phyloP scores from a whole-genome alignment of 169 alveolate species.

The Amoebophrya sp. region DNA sequence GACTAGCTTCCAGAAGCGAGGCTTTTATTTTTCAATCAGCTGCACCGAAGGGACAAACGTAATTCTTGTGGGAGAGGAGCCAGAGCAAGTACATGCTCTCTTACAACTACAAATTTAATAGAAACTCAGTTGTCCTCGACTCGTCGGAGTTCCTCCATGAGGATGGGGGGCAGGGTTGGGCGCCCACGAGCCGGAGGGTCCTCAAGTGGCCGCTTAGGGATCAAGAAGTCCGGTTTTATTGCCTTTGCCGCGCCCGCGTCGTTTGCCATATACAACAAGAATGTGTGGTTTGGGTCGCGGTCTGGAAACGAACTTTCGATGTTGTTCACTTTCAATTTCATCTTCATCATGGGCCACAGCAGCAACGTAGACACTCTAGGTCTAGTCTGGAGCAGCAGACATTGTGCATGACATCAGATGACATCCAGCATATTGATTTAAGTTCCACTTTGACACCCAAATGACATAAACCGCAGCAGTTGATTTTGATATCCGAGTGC shows the following conservation, averaged over 20 bases:
- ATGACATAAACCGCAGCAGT: not conserved
- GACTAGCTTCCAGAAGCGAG: too few relatives aligned
- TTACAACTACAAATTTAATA: too few relatives aligned
- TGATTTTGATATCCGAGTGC: not conserved
- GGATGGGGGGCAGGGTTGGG: not conserved
- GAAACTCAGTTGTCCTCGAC: too few relatives aligned
- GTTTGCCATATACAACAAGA: not conserved
- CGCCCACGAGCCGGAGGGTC: not conserved
- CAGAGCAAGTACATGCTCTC: too few relatives aligned
- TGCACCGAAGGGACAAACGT: too few relatives aligned
- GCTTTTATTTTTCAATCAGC: too few relatives aligned
- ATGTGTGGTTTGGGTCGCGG: not conserved
- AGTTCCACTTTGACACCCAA: not conserved
- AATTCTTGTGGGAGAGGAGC: too few relatives aligned
- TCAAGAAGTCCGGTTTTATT: not conserved
- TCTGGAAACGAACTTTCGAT: not conserved
- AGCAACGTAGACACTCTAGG: not conserved
- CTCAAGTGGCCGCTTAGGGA: not conserved
- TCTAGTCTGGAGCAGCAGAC: not conserved
- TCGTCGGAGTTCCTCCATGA: conserved; percentile 12
- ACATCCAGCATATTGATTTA: not conserved
- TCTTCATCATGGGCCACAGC: not conserved
- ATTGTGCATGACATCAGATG: not conserved
- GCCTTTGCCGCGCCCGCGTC: not conserved
- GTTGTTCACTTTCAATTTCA: not conserved